phyloP scores from a whole-genome alignment of 495 filamentous ascomycete genomes.

The Extremus antarcticus region DNA sequence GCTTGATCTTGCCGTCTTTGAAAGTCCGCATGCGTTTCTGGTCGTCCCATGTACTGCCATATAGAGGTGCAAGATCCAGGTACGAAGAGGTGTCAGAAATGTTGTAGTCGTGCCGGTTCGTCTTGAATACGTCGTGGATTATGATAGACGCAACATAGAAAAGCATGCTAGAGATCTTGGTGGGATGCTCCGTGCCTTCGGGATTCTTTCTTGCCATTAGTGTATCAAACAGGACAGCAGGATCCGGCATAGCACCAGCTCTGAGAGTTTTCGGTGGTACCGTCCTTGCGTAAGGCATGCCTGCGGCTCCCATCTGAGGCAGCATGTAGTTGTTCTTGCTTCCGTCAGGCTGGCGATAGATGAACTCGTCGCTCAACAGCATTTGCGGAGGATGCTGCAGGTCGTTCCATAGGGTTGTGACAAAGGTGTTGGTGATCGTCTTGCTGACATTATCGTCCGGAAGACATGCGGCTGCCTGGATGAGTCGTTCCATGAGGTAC shows the following conservation, averaged over 20 bases:
- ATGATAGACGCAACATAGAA: slow-evolving; percentile 88
- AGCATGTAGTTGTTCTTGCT: slow-evolving; percentile 53
- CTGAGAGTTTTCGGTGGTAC: slow-evolving; percentile 53
- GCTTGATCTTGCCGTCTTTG: slow-evolving; percentile 72
- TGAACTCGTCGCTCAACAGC: slow-evolving; percentile 43
- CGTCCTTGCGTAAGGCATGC: slow-evolving; percentile 61
- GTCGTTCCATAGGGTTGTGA: slow-evolving; percentile 56
- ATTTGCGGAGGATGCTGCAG: slow-evolving; percentile 57
- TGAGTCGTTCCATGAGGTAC: slow-evolving; percentile 47
- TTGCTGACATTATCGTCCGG: slow-evolving; percentile 38
- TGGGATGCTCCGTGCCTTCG: slow-evolving; percentile 48
- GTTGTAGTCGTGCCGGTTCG: slow-evolving; percentile 43
- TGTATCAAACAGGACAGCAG: slow-evolving; percentile 66
- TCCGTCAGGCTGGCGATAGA: slow-evolving; percentile 60
- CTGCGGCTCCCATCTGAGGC: slow-evolving; percentile 55
- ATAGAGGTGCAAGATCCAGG: slow-evolving; percentile 73
- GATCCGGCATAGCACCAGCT: slow-evolving; percentile 59
- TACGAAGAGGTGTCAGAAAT: slow-evolving; percentile 72
- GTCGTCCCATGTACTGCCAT: slow-evolving; percentile 68
- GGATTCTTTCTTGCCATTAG: slow-evolving; percentile 52
- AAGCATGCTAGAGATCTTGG: slow-evolving; percentile 74
- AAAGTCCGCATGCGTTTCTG: slow-evolving; percentile 68
- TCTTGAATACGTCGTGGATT: slow-evolving; percentile 67
- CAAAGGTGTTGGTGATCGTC: slow-evolving; percentile 47
- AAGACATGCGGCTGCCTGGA: slow-evolving; percentile 30